A percentile compares a stretch with the other conserved stretches of the same genome.
Conservation (phyloP, 306 rosid genomes). For the Malus domestica region ASM211411v1 NC_041798.1:7899501-7900000, state of each 20-base stretch:
- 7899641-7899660: conserved; percentile 1
- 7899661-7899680: neutral
- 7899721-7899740: conserved; percentile 73
- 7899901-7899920: neutral
- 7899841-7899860: neutral
- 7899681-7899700: conserved; percentile 3
- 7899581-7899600: conserved; percentile 29
- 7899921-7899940: neutral
- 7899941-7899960: neutral
- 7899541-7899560: conserved; percentile 93
- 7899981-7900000: neutral
- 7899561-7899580: conserved; percentile 68
- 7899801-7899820: conserved; percentile 50
- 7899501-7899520: conserved; percentile 69
- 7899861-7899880: neutral
- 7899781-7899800: conserved; percentile 64
- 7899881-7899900: neutral
- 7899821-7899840: conserved; percentile 91
- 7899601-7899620: conserved; percentile 8
- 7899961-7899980: neutral
- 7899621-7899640: neutral
- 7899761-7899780: conserved; percentile 72
- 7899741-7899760: conserved; percentile 75
- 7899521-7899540: conserved; percentile 85
- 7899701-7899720: conserved; percentile 22